Evolutionary conservation across 768 basidiomycete genomes (phyloP).

Genomic region (Lactarius vividus): DNA sequence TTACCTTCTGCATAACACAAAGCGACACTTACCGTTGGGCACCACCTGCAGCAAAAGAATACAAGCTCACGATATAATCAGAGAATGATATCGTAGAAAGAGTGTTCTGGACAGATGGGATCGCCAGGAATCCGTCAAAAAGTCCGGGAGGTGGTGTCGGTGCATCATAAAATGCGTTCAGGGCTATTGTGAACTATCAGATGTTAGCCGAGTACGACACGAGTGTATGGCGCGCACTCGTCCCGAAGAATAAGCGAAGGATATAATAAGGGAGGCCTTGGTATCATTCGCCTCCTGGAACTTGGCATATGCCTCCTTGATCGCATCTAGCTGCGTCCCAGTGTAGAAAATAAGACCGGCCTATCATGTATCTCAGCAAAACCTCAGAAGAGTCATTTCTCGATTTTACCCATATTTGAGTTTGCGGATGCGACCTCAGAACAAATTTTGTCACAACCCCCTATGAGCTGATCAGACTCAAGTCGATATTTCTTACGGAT

Average conservation of each 20-base stretch:
- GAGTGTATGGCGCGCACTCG: background rate
- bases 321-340: background rate
- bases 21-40: background rate
- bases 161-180: constrained; percentile 26
- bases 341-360: background rate
- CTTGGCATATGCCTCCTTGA: background rate
- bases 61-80: background rate
- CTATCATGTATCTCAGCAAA: background rate
- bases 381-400: background rate
- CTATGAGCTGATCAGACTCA: background rate
- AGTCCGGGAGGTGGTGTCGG: constrained; percentile 22
- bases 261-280: background rate
- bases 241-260: background rate
- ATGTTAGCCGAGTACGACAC: background rate
- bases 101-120: background rate
- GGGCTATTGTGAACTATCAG: background rate
- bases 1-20: background rate
- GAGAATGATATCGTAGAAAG: constrained; percentile 1
- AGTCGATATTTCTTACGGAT: background rate
- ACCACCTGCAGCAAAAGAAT: background rate
- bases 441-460: constrained; percentile 15
- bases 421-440: constrained; percentile 4
- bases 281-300: background rate
- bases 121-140: constrained; percentile 29
- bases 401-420: constrained; percentile 6